Base-by-base conservation (phyloP, 495 filamentous ascomycete species). In the Podospora conica region DNA sequence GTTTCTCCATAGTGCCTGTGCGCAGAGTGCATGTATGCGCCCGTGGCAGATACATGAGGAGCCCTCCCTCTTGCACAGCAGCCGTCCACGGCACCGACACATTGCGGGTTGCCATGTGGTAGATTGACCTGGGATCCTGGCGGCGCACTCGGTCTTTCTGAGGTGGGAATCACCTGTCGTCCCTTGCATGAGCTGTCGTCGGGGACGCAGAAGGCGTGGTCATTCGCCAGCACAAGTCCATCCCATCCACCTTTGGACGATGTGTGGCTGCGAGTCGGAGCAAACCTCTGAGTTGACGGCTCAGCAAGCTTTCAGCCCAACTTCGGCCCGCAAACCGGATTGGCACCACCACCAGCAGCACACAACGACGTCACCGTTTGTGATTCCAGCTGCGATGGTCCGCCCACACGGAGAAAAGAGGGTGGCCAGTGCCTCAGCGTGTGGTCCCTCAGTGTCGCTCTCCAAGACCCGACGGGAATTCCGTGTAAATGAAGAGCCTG, bases 101-200 rank as follows among this genome's bases (percentile, higher is more conserved):
- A 29, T 64, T 48, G 64, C 24, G 61, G 27, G 33, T 25, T 31
- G 66, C 60, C 66, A 67, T 64, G 66, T 64, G 66, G 60, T 63
- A 58, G 11, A 60, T 53, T 58, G 55, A 60, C 20, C 54, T 58
- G 20, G 22, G 20, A 33, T 25, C 40, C 40, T 48, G 40, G 18
- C 40, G 1, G 33, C 27, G 12, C 15, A 48, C 18, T 67, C 21
- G 60, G 23, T 57, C 28, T 25, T 57, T 28, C 58, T 11, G 31
- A 54, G 5, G 64, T 40, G 24, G 58, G 60, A 53, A 58, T 58
- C 55, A 55, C 40, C 53, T 59, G n/a, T 24, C 33, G 67, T 69
- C 56, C 67, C 67, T 69, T 69, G 67, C 67, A 69, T 69, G 66
- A 69, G 64, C 61, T 54, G 20, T 27, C 12, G 23, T 9, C 53